Base-by-base conservation (phyloP, 2,329 filamentous ascomycete genomes). In the Celoporthe dispersa region DNA sequence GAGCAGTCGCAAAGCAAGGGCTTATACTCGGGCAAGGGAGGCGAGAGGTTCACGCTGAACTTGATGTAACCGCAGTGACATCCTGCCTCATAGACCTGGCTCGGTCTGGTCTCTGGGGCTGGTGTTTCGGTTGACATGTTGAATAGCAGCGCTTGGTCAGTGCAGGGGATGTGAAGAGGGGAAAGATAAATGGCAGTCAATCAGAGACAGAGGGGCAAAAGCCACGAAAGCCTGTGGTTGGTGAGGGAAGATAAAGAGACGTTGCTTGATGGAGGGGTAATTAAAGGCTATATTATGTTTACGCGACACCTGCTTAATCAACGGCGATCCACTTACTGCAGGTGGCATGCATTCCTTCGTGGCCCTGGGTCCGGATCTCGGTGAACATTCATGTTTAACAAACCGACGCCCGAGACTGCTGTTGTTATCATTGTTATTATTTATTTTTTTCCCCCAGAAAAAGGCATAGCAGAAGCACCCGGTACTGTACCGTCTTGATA, bases 1-100 rank as follows among this genome's bases (percentile, higher is more conserved):
- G 85, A 87, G 76, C 86, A 88, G 74, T 83, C 86, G 80, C 86
- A 88, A 28, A 81, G 75, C n/a, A 83, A 62, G 4, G 86, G 80
- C 70, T 80, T 77, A 72, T 84, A 79, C 72, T 84, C 77, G 4
- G 81, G 79, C 37, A 87, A 78, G 35, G 84, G 81, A 33, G 85
- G 84, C 39, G 82, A 83, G 60, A 88, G 79, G 28, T 80, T 82
- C 37, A 86, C 78, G 19, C 80, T 79, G 74, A 86, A 84, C 70
- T 81, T 78, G 70, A 88, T 80, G 67, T 81, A 81, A 60, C 85
- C 85, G 76, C 86, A 88, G 75, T 88, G 85, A 72, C 85, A 88
- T 68, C 82, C 83, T 14, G 80, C 84, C 61, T 82, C 77, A 76
- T 88, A 86, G 1, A 81, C 84, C 64, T 73, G 76, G 61, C 75